Evolutionary conservation across 805 yeast genomes (phyloP).

Genomic region (Candida hungchunana): DNA sequence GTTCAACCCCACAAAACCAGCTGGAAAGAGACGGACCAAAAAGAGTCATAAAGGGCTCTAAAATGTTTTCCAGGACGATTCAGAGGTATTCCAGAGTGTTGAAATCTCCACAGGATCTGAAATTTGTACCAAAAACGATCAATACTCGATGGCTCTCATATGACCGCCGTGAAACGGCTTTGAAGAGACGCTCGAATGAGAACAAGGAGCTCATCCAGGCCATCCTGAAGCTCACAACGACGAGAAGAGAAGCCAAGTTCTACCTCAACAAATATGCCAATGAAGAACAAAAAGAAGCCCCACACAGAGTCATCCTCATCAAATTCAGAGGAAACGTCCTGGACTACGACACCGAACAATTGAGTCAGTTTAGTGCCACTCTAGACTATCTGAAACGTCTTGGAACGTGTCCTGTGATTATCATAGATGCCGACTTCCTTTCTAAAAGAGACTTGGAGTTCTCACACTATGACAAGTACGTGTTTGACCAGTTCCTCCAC

Average conservation of each 20-base stretch:
- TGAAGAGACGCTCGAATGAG: slow-evolving; percentile 31
- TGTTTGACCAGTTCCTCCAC: slow-evolving; percentile 21
- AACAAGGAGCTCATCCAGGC: slow-evolving; percentile 74
- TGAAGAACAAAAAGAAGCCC: slow-evolving; percentile 23
- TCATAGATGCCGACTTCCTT: slow-evolving; percentile 24
- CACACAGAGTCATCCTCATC: slow-evolving; percentile 24
- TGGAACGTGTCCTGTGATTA: slow-evolving; percentile 21
- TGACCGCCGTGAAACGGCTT: slow-evolving; percentile 7
- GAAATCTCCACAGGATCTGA: too few relatives aligned
- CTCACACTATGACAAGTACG: slow-evolving; percentile 15
- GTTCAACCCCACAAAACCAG: too few relatives aligned
- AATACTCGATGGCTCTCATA: too few relatives aligned
- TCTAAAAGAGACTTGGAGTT: slow-evolving; percentile 16
- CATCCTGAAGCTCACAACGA: slow-evolving; percentile 84
- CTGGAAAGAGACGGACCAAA: too few relatives aligned
- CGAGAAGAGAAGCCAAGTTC: slow-evolving; percentile 85
- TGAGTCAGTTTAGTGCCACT: slow-evolving; percentile 17
- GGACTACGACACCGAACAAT: slow-evolving; percentile 12
- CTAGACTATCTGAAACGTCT: slow-evolving; percentile 21
- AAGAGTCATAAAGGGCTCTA: too few relatives aligned
- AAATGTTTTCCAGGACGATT: too few relatives aligned
- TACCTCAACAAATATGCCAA: slow-evolving; percentile 65
- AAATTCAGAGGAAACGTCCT: slow-evolving; percentile 26
- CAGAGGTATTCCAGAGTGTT: too few relatives aligned
- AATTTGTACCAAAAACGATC: too few relatives aligned